Evolutionary conservation across 2,329 filamentous ascomycete species (phyloP), one percentile per base, ranked within the genome.

Genomic region (Cyclaneusma minus): DNA sequence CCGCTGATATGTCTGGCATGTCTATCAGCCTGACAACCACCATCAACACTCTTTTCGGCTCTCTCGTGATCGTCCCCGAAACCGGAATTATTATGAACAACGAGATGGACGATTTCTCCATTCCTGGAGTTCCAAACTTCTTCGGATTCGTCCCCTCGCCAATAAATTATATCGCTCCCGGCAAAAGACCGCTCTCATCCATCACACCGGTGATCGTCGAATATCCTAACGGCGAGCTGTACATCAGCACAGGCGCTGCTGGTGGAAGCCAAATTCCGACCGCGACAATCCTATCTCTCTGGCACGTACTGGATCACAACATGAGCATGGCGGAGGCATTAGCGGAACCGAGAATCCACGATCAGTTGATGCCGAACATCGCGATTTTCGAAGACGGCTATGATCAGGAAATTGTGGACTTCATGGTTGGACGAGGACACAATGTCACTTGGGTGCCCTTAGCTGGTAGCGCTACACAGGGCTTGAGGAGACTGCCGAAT

Each of bases 191-290:
- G 0, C 57, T 94, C 4, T 85, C 77, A 2, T 85, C 78, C 35
- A 84, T 89, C 39, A 72, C 77, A 0, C 83, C 85, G 4, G 60
- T 82, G 29, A 85, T 91, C 27, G 68, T 75, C 35, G 80, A 85
- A 40, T 55, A 64, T 15, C 54, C 64, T 1, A 71, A 76, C 40
- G 65, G 69, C 11, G 62, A 57, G 1, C 60, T 91, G 2, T 76
- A 74, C 44, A 67, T 79, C 30, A 57, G 70, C 29, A 64, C 80
- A 6, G 82, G 82, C 21, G 75, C 81, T 0, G 81, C 83, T 0
- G 84, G 84, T 16, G 84, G 83, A 3, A 80, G 71, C 12, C 66
- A 80, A 15, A 93, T 93, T 54, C 82, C 85, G 45, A 87, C 81
- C 0, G 56, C 78, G 3, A 85, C 78, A 0, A 62, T 82, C 6